Percentiles rank a stretch among this genome's conserved stretches.
phyloP scores from a whole-genome alignment of 768 basidiomycete genomes.

The Nidula microcarpa region DNA sequence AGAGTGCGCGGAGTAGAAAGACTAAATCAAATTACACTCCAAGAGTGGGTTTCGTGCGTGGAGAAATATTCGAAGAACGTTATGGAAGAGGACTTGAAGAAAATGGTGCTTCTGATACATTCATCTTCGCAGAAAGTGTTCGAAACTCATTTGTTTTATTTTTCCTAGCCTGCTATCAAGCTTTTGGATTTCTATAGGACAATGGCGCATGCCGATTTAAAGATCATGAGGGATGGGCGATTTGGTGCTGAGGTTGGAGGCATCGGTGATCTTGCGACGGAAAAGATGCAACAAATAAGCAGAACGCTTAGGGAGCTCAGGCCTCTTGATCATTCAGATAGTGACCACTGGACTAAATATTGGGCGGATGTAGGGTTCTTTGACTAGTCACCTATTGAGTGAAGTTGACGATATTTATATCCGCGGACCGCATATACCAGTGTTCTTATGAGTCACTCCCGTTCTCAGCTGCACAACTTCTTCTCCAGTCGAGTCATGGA shows the following conservation, averaged over 20 bases:
- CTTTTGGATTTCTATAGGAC: constrained; percentile 20
- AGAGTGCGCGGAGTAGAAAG: constrained; percentile 2
- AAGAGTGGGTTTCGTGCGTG: constrained; percentile 24
- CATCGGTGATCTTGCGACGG: constrained; percentile 10
- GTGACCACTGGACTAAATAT: constrained; percentile 14
- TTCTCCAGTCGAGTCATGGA: too few relatives aligned
- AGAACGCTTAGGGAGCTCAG: constrained; percentile 11
- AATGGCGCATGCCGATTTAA: constrained; percentile 13
- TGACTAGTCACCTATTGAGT: too few relatives aligned
- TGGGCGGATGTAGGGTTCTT: constrained; percentile 14
- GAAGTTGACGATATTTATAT: too few relatives aligned
- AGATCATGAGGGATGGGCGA: constrained; percentile 4
- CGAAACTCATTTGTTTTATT: neutral
- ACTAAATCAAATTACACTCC: constrained; percentile 17
- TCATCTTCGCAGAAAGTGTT: neutral
- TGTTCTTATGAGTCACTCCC: too few relatives aligned
- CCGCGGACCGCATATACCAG: too few relatives aligned
- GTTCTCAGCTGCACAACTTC: too few relatives aligned
- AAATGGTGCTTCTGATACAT: constrained; percentile 22
- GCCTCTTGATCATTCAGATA: constrained; percentile 7
- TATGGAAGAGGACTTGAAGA: constrained; percentile 19
- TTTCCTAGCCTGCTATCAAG: constrained; percentile 26
- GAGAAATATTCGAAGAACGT: constrained; percentile 15
- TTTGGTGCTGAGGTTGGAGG: constrained; percentile 10
- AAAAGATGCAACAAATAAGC: constrained; percentile 12